Percentiles rank a stretch among this genome's conserved stretches.
These are phyloP conservation scores for Gossypium thurberi DNA, from an alignment of 345 rosid genomes.

Conservation along the genomic window DNA sequence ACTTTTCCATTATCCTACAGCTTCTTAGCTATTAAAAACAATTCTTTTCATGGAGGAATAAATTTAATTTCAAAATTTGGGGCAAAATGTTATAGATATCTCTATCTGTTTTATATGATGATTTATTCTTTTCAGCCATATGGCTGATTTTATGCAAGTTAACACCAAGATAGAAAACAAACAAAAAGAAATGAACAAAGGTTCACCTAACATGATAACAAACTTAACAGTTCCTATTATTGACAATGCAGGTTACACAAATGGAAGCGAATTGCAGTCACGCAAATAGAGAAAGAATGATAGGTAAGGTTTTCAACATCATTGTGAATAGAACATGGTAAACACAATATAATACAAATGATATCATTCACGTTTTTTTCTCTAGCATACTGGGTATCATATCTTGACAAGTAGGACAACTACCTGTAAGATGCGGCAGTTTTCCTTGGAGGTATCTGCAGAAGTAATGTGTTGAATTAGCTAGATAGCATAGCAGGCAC, in stretches of 20 bases:
- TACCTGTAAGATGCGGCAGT: conserved; percentile 98
- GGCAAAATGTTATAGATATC: background rate
- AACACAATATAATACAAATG: background rate
- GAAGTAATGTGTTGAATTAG: conserved; percentile 23
- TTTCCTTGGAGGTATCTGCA: conserved; percentile 99
- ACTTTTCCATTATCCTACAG: background rate
- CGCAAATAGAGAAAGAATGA: background rate
- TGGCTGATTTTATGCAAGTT: background rate
- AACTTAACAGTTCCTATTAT: background rate
- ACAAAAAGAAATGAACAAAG: background rate
- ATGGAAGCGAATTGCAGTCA: background rate
- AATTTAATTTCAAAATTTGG: background rate
- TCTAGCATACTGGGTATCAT: background rate
- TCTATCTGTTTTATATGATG: background rate
- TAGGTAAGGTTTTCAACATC: background rate
- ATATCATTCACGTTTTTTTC: background rate
- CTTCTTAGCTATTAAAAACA: background rate
- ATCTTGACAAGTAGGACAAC: conserved; percentile 12
- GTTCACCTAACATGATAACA: background rate
- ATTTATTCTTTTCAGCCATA: background rate
- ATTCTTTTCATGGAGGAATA: background rate
- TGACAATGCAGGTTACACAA: background rate
- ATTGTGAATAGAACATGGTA: background rate
- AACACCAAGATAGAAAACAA: background rate
- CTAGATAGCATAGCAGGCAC: background rate